Base-by-base conservation (phyloP, 495 filamentous ascomycete genomes). In the Neurospora tetrasperma region DNA sequence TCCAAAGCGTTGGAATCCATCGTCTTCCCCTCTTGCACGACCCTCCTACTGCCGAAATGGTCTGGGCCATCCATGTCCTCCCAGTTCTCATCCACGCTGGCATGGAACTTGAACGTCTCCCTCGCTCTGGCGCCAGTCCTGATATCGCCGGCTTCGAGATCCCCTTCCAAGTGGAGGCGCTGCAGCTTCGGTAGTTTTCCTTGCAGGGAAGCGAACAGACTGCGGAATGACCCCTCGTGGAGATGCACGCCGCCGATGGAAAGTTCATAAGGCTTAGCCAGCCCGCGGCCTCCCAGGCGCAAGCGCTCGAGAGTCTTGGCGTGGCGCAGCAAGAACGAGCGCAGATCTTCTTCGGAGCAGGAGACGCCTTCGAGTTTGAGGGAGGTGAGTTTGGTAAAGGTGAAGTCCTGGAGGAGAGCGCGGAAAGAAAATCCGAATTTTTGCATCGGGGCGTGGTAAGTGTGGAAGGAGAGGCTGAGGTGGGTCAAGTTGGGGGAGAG, bases 161-260 rank as follows among this genome's bases (percentile, higher is more conserved):
- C 84, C 18, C 84, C 84, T 66, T 86, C 83, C 70, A 86, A 75
- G 42, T 85, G 83, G 44, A 86, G 76, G 10, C 82, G 78, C 70
- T 81, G 73, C 38, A 86, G 80, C 42, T 76, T 74, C 3, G 78
- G 76, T 68, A 85, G 73, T 68, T 77, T 80, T 2, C 72, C 74
- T n/a, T 78, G 79, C 11, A 86, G 79, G 8, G 81, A 78, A 0
- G 78, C 70, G 71, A 86, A 82, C 8, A 86, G 73, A 9, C 79
- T 81, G 27, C 79, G 76, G 72, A 84, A 85, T 0, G 81, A 80
- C 4, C 84, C 84, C 38, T 83, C 80, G 76, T 83, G 80, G 18
- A 86, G 76, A 39, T 83, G 80, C 14, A 86, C 78, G 14, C 84
- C 84, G n/a, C 84, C 83, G 23, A 80, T 79, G 68, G 79, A 81